Percentiles rank a stretch among this genome's conserved stretches.
These are phyloP conservation scores for Acephala macrosclerotiorum DNA, from an alignment of 2,329 filamentous ascomycete species.

Conservation along the genomic window DNA sequence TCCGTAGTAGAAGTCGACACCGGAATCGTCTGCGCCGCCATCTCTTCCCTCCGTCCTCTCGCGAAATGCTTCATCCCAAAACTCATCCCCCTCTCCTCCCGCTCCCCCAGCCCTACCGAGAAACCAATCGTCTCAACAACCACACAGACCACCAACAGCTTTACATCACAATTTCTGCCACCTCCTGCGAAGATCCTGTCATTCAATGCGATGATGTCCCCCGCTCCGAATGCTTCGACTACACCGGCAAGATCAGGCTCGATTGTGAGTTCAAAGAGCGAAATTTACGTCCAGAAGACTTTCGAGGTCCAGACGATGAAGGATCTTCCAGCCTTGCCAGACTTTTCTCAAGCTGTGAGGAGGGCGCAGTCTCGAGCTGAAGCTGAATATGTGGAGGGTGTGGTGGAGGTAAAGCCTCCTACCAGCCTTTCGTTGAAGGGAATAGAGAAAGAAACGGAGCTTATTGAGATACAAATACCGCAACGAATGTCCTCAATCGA, in stretches of 20 bases:
- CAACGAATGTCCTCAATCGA: background rate
- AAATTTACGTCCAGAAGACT: constrained; percentile 8
- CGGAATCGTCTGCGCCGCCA: constrained; percentile 52
- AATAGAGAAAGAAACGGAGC: background rate
- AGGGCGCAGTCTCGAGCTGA: background rate
- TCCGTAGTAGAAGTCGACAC: constrained; percentile 44
- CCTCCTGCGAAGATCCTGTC: background rate
- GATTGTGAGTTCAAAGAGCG: background rate
- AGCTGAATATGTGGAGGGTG: background rate
- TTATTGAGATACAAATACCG: background rate
- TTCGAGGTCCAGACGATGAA: constrained; percentile 10
- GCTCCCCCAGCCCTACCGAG: constrained; percentile 14
- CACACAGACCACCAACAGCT: background rate
- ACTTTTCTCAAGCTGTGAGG: background rate
- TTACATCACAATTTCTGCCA: background rate
- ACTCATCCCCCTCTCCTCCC: constrained; percentile 16
- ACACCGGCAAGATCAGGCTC: background rate
- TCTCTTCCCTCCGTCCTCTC: constrained; percentile 50
- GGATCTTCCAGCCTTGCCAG: background rate
- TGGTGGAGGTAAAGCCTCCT: background rate
- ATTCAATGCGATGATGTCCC: background rate
- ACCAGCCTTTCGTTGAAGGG: background rate
- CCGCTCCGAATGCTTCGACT: background rate
- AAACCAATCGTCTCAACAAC: background rate
- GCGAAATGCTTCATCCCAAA: constrained; percentile 15